Base-by-base conservation (phyloP, 2,329 filamentous ascomycete genomes). In the Cercospora canescens region DNA sequence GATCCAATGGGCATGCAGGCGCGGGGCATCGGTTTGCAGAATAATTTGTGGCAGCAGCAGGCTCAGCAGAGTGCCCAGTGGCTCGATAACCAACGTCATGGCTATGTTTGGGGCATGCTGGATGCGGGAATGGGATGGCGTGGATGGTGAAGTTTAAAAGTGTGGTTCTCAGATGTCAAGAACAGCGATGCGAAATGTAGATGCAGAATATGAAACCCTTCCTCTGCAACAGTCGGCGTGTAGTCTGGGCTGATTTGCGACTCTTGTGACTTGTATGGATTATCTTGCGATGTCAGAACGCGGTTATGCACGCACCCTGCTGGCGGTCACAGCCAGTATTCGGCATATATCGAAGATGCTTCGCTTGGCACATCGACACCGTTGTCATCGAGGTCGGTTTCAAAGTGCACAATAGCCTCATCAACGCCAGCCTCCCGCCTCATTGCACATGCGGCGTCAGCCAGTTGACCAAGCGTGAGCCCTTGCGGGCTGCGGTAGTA, bases 391-490 rank as follows among this genome's bases (percentile, higher is more conserved):
- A 66, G 57, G 8, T 66, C 64, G 8, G 60, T 66, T 28, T 66
- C 60, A 50, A 66, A 66, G 18, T 66, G 64, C 24, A 66, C 56
- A 14, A 66, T 63, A 2, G 64, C 64, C 18, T 63, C 60, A 7
- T 66, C 64, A 11, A 63, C 60, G 16, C 54, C 59, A 34, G 60
- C 59, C 11, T 54, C 24, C 5, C n/a, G n/a, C 45, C 45, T 66
- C 64, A 66, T 66, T 30, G 55, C 64, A 35, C 59, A 63, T 24
- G 64, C 64, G 35, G 60, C 64, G 41, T 60, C 56, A 6, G 61
- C 60, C 24, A 66, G 55, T 11, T 66, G 60, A 28, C 64, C 48
- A 16, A 66, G 48, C 1, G 60, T 63, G 18, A 66, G 55, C 14
- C 64, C 64, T 55, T 21, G 39, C 5, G 56, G 35, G 37, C 54